A percentile compares a stretch with the other conserved stretches of the same genome.
These are phyloP conservation scores for Candida jianshihensis DNA, from an alignment of 805 yeast species.

Conservation along the genomic window DNA sequence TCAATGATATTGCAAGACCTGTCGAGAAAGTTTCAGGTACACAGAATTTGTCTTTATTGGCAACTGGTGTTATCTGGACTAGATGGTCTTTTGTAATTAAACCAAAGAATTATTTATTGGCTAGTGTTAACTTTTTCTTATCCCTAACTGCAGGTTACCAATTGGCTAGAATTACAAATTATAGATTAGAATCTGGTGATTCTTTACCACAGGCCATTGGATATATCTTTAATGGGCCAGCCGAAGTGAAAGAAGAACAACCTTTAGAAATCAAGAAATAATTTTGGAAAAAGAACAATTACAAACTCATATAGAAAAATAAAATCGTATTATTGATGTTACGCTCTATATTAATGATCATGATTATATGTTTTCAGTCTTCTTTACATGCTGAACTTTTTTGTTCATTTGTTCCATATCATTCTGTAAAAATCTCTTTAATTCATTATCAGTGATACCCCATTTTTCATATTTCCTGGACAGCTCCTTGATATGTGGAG, in stretches of 20 bases:
- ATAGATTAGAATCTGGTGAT: slow-evolving; percentile 63
- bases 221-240: slow-evolving; percentile 49
- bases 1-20: slow-evolving; percentile 81
- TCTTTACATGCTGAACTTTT: slow-evolving; percentile 10
- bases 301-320: no score
- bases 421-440: slow-evolving; percentile 16
- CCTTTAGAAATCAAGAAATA: neutral
- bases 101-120: slow-evolving; percentile 82
- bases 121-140: slow-evolving; percentile 89
- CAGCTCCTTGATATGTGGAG: slow-evolving; percentile 13
- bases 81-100: slow-evolving; percentile 93
- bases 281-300: no score
- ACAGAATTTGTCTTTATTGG: slow-evolving; percentile 63
- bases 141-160: slow-evolving; percentile 88
- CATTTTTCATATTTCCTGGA: slow-evolving; percentile 14
- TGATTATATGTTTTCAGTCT: neutral
- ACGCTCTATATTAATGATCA: no score
- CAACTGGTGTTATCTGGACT: slow-evolving; percentile 95
- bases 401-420: slow-evolving; percentile 16
- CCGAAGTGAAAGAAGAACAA: neutral
- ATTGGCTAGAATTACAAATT: slow-evolving; percentile 60
- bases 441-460: slow-evolving; percentile 15
- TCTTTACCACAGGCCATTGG: slow-evolving; percentile 44
- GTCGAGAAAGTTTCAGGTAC: slow-evolving; percentile 88
- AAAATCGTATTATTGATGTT: neutral